Evolutionary conservation across 2,329 filamentous ascomycete species (phyloP), one percentile per base, ranked within the genome.

Genomic region (Trichophyton simii): DNA sequence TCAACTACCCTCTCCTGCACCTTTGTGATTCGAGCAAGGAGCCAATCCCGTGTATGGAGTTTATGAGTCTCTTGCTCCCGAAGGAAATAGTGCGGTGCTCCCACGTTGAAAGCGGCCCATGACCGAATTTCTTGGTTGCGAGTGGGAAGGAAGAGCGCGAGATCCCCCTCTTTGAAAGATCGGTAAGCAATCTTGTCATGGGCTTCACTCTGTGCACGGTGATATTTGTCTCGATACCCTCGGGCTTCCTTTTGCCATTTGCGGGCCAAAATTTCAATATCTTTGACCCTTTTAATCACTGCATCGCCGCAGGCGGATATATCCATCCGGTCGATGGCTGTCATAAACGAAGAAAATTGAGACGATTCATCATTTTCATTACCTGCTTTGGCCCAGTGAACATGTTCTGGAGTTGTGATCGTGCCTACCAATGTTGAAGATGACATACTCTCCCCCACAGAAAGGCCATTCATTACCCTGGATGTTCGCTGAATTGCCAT

Each of bases 81-180:
- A 2, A 99, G 80, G 77, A 99, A 99, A 76, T 94, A 97, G 72
- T 99, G 94, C 7, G 94, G 94, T 63, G 92, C 95, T 0, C 91
- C 92, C 36, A 99, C 89, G 69, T 99, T 99, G 81, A 99, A 99
- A 0, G 94, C 94, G 3, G 94, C 94, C 94, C 94, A 99, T 0
- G 94, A 92, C 15, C 92, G 88, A 3, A 91, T 94, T 42, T 88
- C 89, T 74, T 97, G 91, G 71, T 96, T 97, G 41, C 92, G 83
- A 0, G 94, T 99, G 0, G 94, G 94, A 46, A 99, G 77, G 77
- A 99, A 99, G 1, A 99, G 76, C 11, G 92, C 94, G 13, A 99
- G 80, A 70, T 99, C 94, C 6, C 94, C 92, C 73, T 96, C 91
- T 71, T 96, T 97, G 78, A 99, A 99, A 58, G 92, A 87, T 63